Evolutionary conservation across 371 early-diverging fungal species (phyloP).

Genomic region (Mitosporidium daphniae): DNA sequence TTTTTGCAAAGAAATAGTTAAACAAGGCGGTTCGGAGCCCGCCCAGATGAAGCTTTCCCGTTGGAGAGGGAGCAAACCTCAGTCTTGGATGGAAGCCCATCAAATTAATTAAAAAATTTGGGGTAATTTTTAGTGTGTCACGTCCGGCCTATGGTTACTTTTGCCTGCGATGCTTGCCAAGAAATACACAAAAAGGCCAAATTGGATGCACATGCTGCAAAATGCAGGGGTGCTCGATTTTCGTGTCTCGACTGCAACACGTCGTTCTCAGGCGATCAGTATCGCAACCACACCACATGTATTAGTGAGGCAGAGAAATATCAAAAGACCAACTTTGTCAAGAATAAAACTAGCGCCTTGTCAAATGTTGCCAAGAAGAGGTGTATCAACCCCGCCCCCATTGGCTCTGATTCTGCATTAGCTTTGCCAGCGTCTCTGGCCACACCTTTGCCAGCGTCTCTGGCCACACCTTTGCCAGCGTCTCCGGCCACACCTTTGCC

Average conservation of each 20-base stretch:
- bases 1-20: conserved; percentile 39
- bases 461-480: no score
- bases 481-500: no score
- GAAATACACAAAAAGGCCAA: conserved; percentile 62
- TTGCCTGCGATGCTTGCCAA: conserved; percentile 46
- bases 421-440: no score
- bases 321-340: conserved; percentile 9
- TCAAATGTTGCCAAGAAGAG: no score
- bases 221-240: conserved; percentile 38
- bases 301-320: conserved; percentile 64
- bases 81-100: no score
- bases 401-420: no score
- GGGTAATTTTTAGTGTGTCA: no score
- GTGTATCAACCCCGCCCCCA: no score
- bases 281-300: conserved; percentile 36
- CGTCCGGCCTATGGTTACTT: conserved; percentile 12
- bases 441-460: no score
- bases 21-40: conserved; percentile 61
- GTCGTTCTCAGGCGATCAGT: conserved; percentile 33
- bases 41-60: conserved; percentile 59
- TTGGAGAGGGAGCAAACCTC: conserved; percentile 74
- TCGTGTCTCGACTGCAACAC: conserved; percentile 53
- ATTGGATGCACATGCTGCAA: conserved; percentile 27
- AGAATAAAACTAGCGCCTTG: not conserved
- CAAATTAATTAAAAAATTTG: no score